Evolutionary conservation across 2,329 filamentous ascomycete genomes (phyloP), one percentile per base, ranked within the genome.

Genomic region (Epichloe amarillans): DNA sequence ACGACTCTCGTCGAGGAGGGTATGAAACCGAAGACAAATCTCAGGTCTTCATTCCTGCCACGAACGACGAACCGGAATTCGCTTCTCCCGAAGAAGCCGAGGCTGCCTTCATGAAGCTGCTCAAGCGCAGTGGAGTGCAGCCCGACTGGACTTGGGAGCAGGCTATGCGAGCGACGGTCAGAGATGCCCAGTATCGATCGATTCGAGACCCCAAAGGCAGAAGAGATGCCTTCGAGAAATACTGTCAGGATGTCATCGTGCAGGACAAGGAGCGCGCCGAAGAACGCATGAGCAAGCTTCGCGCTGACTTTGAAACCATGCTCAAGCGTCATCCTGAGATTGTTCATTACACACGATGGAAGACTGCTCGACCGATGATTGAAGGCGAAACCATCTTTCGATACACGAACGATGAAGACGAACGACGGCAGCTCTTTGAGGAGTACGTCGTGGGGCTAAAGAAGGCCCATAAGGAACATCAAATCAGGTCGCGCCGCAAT

Each of bases 281-380:
- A 69, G 91, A 97, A 70, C 84, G 93, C 64, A 77, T 95, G 66
- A 77, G 87, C 60, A 97, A 96, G 72, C 77, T 97, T 62, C 87
- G 89, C 61, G 78, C 86, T 67, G 93, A 97, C 73, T 98, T 98
- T 68, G 85, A 86, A 58, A 90, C 84, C 50, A 98, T 98, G 93
- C 78, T 98, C 58, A 88, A 85, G 69, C 90, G 89, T 57, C 91
- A 98, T 66, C 89, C 90, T 54, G 93, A 98, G 68, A 97, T 98
- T 68, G 93, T 90, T 67, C 82, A 96, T 66, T 96, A 94, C 67
- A 96, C 91, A 41, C 85, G 89, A 54, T 98, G 93, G 93, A 95
- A 89, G 76, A 96, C 88, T 15, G 93, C 91, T 49, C 83, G 88
- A 47, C 88, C 89, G 10, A 94, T 96, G 56, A 88, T 98, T 55